Conservation (phyloP, 1,284 basidiomycete genomes). For the Pyrrhoderma lamaoense region DNA sequence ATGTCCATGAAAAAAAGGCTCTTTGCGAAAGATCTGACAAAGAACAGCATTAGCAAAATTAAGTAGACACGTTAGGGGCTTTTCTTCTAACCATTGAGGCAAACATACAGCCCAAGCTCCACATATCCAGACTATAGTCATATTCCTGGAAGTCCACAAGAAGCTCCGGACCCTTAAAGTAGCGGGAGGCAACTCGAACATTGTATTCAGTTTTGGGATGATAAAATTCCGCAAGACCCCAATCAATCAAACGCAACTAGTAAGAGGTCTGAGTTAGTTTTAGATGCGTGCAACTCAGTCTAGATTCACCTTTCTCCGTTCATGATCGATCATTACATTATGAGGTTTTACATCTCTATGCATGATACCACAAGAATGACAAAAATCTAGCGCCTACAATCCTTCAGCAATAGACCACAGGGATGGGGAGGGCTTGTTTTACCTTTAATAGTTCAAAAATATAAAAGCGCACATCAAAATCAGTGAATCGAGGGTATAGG, state of each 20-base stretch:
- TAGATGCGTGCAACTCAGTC: background rate
- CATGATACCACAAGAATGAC: slow-evolving; percentile 86
- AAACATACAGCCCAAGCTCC: slow-evolving; percentile 87
- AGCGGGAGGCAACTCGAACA: slow-evolving; percentile 83
- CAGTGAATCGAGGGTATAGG: slow-evolving; percentile 66
- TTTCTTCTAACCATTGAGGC: slow-evolving; percentile 62
- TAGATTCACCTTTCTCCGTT: slow-evolving; percentile 57
- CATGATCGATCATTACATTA: slow-evolving; percentile 88
- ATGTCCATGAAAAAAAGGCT: slow-evolving; percentile 86
- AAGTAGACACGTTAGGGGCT: background rate
- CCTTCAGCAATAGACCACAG: slow-evolving; percentile 3
- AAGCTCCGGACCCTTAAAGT: slow-evolving; percentile 86
- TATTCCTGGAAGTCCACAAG: slow-evolving; percentile 84
- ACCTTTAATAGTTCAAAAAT: slow-evolving; percentile 80
- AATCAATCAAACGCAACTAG: slow-evolving; percentile 82
- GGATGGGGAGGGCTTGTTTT: slow-evolving; percentile 11
- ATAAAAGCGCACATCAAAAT: slow-evolving; percentile 82
- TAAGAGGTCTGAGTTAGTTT: slow-evolving; percentile 8
- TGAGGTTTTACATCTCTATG: slow-evolving; percentile 89
- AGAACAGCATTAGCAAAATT: background rate
- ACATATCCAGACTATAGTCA: slow-evolving; percentile 82
- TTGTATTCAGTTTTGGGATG: slow-evolving; percentile 84
- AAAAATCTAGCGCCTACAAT: slow-evolving; percentile 73
- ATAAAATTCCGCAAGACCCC: slow-evolving; percentile 91
- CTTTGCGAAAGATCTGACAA: slow-evolving; percentile 71